Conservation (phyloP, 257 asterid genomes). For the Voacanga thouarsii region DNA sequence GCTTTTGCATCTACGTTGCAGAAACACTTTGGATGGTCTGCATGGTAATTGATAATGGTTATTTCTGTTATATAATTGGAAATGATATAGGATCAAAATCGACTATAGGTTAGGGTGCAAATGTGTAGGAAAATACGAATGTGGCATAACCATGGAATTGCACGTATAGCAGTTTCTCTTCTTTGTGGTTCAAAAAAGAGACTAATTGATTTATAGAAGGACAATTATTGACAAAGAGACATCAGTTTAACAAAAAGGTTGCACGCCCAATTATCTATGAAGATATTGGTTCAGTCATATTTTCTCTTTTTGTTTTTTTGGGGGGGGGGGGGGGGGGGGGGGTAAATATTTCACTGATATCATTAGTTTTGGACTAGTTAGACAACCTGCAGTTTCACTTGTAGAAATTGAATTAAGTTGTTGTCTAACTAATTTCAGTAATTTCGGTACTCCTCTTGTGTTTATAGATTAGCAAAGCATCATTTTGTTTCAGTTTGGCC, state of each 20-base stretch:
- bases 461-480: background rate
- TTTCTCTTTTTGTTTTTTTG: background rate
- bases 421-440: background rate
- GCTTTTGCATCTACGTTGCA: background rate
- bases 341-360: background rate
- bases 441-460: background rate
- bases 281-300: background rate
- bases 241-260: no score
- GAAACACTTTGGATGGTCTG: background rate
- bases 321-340: no score
- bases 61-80: background rate
- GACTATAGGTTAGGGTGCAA: background rate
- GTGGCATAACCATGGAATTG: background rate
- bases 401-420: background rate
- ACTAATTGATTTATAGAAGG: background rate
- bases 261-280: background rate
- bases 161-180: background rate
- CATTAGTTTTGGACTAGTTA: background rate
- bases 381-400: background rate
- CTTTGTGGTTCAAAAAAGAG: background rate
- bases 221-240: background rate
- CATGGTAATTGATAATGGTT: background rate
- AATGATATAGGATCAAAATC: background rate
- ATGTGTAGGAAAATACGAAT: background rate
- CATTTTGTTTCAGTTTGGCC: conserved; percentile 5